A percentile compares a stretch with the other conserved stretches of the same genome.
These are phyloP conservation scores for Pelargonium myrrhifolium DNA, from an alignment of 441 rosid genomes.

Conservation along the genomic window DNA sequence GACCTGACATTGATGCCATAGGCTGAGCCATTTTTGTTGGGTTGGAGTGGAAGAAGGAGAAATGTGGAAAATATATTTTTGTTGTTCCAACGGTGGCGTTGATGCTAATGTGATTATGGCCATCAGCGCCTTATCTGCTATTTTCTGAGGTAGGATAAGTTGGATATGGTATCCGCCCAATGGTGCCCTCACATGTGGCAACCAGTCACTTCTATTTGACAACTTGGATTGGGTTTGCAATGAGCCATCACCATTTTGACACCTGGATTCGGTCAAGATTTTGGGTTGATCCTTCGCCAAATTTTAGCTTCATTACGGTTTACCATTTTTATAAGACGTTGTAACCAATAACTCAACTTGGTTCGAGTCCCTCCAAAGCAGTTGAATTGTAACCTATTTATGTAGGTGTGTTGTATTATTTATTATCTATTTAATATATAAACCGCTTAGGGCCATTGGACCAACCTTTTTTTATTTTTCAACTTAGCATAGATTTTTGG, in stretches of 20 bases:
- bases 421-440: too few species aligned
- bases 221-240: slow-evolving; percentile 29
- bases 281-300: neutral
- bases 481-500: too few species aligned
- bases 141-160: slow-evolving; percentile 37
- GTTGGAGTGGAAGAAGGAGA: neutral
- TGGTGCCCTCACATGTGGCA: slow-evolving; percentile 19
- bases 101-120: neutral
- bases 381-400: too few species aligned
- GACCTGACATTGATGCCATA: slow-evolving; percentile 69
- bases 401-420: too few species aligned
- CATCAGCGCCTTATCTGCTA: slow-evolving; percentile 49
- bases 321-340: too few species aligned
- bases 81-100: neutral
- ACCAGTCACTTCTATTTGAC: slow-evolving; percentile 18
- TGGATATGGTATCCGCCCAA: slow-evolving; percentile 35
- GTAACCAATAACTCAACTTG: too few species aligned
- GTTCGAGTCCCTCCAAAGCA: too few species aligned
- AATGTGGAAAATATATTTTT: slow-evolving; percentile 23
- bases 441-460: too few species aligned
- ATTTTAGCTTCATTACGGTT: too few species aligned
- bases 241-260: slow-evolving; percentile 18
- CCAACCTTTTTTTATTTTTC: too few species aligned
- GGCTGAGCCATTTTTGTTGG: slow-evolving; percentile 53
- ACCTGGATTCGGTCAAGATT: slow-evolving; percentile 22